These are phyloP conservation scores for Carex pumila DNA, from an alignment of 176 grass and related monocot species.

Conservation along the genomic window DNA sequence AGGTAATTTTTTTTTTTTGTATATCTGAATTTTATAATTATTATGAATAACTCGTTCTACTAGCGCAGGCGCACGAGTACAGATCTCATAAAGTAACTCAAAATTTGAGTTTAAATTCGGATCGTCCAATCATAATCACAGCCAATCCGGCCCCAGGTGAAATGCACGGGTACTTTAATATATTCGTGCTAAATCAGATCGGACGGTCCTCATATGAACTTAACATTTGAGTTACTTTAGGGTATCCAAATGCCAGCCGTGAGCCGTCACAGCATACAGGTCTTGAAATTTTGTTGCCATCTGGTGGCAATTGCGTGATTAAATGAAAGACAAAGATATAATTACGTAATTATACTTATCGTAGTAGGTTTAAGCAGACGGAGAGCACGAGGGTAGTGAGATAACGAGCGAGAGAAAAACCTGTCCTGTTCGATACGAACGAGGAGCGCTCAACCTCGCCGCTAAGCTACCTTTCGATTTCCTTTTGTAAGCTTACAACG, in stretches of 20 bases:
- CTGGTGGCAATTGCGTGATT: neutral
- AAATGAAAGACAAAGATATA: neutral
- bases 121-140: too few species aligned
- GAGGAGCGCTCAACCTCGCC: neutral
- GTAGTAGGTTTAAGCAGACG: neutral
- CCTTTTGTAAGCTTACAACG: neutral
- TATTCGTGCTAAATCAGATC: too few species aligned
- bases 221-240: too few species aligned
- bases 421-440: neutral
- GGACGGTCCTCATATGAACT: too few species aligned
- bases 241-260: neutral
- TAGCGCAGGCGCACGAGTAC: neutral
- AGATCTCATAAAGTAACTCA: too few species aligned
- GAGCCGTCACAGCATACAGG: neutral
- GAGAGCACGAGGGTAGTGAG: neutral
- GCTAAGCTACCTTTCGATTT: neutral
- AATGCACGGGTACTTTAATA: too few species aligned
- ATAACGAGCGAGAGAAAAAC: neutral
- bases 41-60: neutral
- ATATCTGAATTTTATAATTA: too few species aligned
- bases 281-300: neutral
- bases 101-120: too few species aligned
- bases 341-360: neutral
- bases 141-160: too few species aligned
- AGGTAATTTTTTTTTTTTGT: too few species aligned